Percentiles rank a stretch among this genome's conserved stretches.
Evolutionary conservation across 192 early-diverging fungal species (phyloP).

Genomic region (Backusella circina): DNA sequence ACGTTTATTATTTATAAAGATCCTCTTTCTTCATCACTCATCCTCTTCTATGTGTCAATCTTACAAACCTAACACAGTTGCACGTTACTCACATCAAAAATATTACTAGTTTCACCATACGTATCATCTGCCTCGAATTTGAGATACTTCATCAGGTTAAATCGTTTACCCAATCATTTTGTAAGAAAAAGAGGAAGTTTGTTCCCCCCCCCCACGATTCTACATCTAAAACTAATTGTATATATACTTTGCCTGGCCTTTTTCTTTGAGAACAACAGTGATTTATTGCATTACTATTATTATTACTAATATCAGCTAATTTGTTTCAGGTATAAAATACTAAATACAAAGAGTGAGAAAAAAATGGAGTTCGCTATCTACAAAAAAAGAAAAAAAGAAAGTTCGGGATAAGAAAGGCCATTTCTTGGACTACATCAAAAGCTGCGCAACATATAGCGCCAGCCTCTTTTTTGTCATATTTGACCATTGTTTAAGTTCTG

Average conservation of each 20-base stretch:
- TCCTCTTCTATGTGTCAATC: not conserved
- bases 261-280: not conserved
- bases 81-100: not conserved
- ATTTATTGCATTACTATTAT: not conserved
- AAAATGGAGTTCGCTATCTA: not conserved
- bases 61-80: not conserved
- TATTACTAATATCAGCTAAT: not conserved
- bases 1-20: not conserved
- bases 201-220: not conserved
- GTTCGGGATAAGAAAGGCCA: not conserved
- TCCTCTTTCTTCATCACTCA: not conserved
- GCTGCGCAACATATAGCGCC: not conserved
- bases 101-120: not conserved
- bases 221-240: not conserved
- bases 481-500: not conserved
- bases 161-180: not conserved
- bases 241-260: not conserved
- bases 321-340: not conserved
- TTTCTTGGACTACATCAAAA: not conserved
- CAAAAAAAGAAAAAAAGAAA: not conserved
- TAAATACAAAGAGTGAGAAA: not conserved
- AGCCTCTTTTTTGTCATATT: not conserved
- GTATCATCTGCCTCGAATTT: not conserved
- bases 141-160: not conserved
- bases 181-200: not conserved